Base-by-base conservation (phyloP, 495 filamentous ascomycete genomes). In the Penicillium coprophilum region DNA sequence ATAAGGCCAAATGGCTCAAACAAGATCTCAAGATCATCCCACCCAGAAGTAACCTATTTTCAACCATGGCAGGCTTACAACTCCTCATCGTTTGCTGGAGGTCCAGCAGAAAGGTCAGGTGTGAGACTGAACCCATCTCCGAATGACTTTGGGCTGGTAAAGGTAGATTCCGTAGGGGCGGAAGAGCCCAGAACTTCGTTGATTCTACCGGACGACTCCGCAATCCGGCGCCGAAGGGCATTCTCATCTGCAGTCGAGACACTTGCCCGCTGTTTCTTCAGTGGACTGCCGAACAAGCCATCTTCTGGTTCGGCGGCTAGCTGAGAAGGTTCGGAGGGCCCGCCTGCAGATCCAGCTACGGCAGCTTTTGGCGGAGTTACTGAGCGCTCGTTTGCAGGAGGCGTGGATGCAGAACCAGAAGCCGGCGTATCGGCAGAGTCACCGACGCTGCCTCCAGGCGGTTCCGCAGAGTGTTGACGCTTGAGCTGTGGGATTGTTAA, bases 381-480 rank as follows among this genome's bases (percentile, higher is more conserved):
- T 3, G 79, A 75, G 20, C 73, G 61, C 30, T 67, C 71, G 9
- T 63, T 63, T n/a, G 67, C 64, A 27, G 72, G 60, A 7, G 77
- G 71, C 8, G 71, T 70, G 7, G 63, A 68, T 13, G 68, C 68
- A 9, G 64, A 69, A 9, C 68, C 68, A 43, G 77, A 71, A 17
- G 74, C 76, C 40, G 69, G 77, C n/a, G 74, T 82, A 53, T 71
- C 80, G 53, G 72, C 58, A 51, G 73, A 63, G 24, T 70, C 60
- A 55, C 69, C 65, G 63, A 72, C 63, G 62, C 76, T 72, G n/a
- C 74, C 71, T 39, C 78, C 80, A 19, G 87, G 72, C 2, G 86
- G 88, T 24, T 95, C 92, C 31, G 85, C 85, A 0, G 94, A 97
- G 73, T 96, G 94, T 60, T 92, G 88, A 55, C 95, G 89, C 82